A percentile compares a stretch with the other conserved stretches of the same genome.
phyloP scores from a whole-genome alignment of 1,284 basidiomycete species.

The Baeospora myosura region DNA sequence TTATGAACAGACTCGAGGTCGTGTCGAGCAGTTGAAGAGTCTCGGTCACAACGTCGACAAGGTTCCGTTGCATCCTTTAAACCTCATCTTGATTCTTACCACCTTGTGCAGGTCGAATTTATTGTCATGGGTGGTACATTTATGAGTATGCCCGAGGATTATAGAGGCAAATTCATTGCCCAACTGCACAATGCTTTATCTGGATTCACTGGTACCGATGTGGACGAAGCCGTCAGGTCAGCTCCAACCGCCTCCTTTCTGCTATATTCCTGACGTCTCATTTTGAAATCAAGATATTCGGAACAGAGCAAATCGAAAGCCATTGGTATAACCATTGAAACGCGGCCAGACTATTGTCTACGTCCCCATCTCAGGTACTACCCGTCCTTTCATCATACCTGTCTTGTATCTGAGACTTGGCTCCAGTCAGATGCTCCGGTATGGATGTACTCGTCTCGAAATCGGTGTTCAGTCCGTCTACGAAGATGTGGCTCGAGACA shows the following conservation, averaged over 20 bases:
- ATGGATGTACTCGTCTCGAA: conserved; percentile 96
- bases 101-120: conserved; percentile 76
- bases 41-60: conserved; percentile 97
- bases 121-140: conserved; percentile 99
- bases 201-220: conserved; percentile 87
- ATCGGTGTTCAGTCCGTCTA: conserved; percentile 99
- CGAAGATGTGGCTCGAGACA: conserved; percentile 97
- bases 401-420: conserved; percentile 3
- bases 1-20: conserved; percentile 93
- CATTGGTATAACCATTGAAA: conserved; percentile 99
- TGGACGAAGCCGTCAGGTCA: conserved; percentile 93
- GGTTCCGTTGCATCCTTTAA: conserved; percentile 32
- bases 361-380: conserved; percentile 84
- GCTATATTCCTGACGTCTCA: conserved; percentile 6
- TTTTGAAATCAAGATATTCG: conserved; percentile 57
- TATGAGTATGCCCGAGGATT: conserved; percentile 98
- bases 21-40: conserved; percentile 92
- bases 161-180: conserved; percentile 89
- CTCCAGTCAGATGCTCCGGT: conserved; percentile 94
- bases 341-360: conserved; percentile 95
- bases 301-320: conserved; percentile 98
- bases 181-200: conserved; percentile 96
- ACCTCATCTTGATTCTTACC: neutral
- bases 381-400: conserved; percentile 2
- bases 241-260: conserved; percentile 12